Evolutionary conservation across 306 rosid genomes (phyloP), one percentile per base, ranked within the genome.

Genomic region (Lathyrus aphaca): DNA sequence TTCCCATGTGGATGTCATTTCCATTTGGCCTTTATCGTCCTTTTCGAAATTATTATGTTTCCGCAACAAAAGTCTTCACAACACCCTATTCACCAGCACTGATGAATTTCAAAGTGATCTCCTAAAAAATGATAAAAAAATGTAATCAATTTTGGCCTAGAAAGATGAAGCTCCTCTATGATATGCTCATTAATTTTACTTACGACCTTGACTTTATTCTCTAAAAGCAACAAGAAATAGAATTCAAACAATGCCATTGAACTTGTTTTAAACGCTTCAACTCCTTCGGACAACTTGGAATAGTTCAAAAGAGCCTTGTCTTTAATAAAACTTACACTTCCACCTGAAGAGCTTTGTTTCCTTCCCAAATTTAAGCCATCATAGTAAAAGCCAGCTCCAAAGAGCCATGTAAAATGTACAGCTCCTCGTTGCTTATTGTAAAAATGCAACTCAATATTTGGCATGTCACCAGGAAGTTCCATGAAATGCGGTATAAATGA

Each of bases 341-440:
- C 98, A 79, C 64, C 68, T 23, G 94, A 54, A 30, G 82, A 85
- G 77, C 94, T 83, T 49, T 84, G 85, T 27, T 88, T 94, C 43
- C 87, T 83, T 68, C 98, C 98, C 80, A 93, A 93, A 69, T 93
- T 93, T 74, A 93, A 83, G 81, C 87, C 82, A 59, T 96, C 98
- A n/a, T 93, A 88, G 86, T 93, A 93, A 63, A 90, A 88, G 62
- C 98, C 98, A 80, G 97, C 97, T 71, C 97, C 98, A 79, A 94
- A 93, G 77, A 93, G 98, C 98, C 98, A 93, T 58, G 97, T 96
- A 85, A 93, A 93, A 86, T 93, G 97, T 25, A 84, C 74, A 21
- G 98, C 97, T 86, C 98, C 84, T 80, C 97, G 84, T 85, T 93
- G 98, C 84, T 93, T 90, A 64, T 88, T 85, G 85, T 74, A 93